Base-by-base conservation (phyloP, 1,284 basidiomycete genomes). In the Puccinia novopanici region DNA sequence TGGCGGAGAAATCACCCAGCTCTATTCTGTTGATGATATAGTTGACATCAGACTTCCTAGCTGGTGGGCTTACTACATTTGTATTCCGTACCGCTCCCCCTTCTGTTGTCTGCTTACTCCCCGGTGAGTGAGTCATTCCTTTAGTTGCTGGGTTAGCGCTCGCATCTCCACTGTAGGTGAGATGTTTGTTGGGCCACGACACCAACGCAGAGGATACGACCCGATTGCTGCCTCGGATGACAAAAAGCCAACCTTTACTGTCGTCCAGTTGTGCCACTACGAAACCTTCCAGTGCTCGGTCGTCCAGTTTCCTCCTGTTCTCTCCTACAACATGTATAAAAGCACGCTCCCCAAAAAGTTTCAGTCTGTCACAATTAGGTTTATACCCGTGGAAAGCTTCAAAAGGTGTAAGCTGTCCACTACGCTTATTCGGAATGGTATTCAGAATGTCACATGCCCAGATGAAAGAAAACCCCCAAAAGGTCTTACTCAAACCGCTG, bases 231-330 rank as follows among this genome's bases (percentile, higher is more conserved):
- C 19, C 50, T 22, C 19, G 9, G 50, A 61, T 27, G 3, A 8
- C 24, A 19, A 55, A 55, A 6, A 72, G 13, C 45, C 70, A 72
- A 2, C 45, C 70, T 19, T 72, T 72, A 22, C 70, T 55, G 17
- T 30, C 45, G 13, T 52, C 48, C 0, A 2, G 12, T 5, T 72
- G 6, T 6, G 34, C 70, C 19, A 72, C 30, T 15, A 72, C 42
- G 9, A 9, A 17, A 3, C 70, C 45, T 72, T 72, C 52, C 6
- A 55, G 8, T 22, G 48, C 70, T 9, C 48, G 5, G 3, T 13
- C 27, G 19, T 72, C 70, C 1, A 72, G 52, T 19, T 72, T 72
- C 34, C 3, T 22, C 22, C 70, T 19, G 3, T 54, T 72, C 19
- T 72, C 19, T 0, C 5, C 17, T 2, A 24, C 57, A 10, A 61